Conservation (phyloP, 192 early-diverging fungal species). For the Helicostylum pulchrum region DNA sequence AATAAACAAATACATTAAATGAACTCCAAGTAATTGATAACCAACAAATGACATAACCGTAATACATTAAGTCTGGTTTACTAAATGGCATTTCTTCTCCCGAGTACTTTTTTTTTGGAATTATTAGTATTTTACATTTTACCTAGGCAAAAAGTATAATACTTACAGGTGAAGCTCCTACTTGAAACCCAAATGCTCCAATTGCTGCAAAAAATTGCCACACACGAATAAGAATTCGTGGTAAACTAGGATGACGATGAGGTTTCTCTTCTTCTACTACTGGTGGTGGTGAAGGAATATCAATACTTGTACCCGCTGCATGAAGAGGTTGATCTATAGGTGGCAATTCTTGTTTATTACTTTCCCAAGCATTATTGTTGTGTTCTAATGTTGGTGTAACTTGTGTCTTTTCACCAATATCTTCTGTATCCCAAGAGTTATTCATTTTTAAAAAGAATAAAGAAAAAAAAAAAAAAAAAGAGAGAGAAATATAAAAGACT, state of each 20-base stretch:
- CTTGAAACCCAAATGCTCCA: conserved; percentile 35
- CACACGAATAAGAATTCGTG: conserved; percentile 24
- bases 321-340: not conserved
- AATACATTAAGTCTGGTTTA: not conserved
- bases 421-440: not conserved
- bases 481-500: too few species aligned
- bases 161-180: conserved; percentile 35
- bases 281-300: not conserved
- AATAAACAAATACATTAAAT: conserved; percentile 17
- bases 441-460: conserved; percentile 12
- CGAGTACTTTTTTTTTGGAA: not conserved
- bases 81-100: conserved; percentile 2
- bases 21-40: conserved; percentile 7
- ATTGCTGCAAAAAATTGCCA: conserved; percentile 29
- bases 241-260: conserved; percentile 19
- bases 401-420: not conserved
- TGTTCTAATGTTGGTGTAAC: not conserved
- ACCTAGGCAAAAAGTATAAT: too few species aligned
- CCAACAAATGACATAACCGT: conserved; percentile 5
- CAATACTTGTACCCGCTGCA: not conserved
- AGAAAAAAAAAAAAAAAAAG: conserved; percentile 9
- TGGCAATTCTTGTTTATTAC: conserved; percentile 9
- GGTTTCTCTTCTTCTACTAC: not conserved
- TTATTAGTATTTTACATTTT: too few species aligned
- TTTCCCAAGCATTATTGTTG: not conserved